Percentiles rank a stretch among this genome's conserved stretches.
Conservation (phyloP, 495 filamentous ascomycete species). For the Pyrenula aspistea region DNA sequence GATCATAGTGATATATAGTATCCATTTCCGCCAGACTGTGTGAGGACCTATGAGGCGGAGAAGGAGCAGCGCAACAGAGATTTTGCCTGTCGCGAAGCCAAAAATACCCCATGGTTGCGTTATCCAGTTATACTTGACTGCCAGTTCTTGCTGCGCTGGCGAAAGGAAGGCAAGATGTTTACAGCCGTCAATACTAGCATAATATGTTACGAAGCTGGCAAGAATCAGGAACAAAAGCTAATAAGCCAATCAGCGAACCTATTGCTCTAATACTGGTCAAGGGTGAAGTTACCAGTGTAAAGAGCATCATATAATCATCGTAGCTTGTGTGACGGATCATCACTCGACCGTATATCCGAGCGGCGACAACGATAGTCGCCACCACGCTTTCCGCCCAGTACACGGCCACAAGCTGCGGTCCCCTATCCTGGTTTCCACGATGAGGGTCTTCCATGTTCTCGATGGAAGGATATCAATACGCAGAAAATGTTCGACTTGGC, state of each 20-base stretch:
- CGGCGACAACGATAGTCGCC: conserved; percentile 20
- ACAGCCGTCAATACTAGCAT: conserved; percentile 20
- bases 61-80: conserved; percentile 9
- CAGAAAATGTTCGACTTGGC: too few relatives aligned
- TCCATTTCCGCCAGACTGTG: conserved; percentile 9
- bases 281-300: conserved; percentile 15
- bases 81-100: conserved; percentile 18
- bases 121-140: conserved; percentile 21
- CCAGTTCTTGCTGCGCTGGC: conserved; percentile 5
- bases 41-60: neutral
- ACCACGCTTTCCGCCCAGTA: conserved; percentile 20
- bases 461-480: too few relatives aligned
- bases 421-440: neutral
- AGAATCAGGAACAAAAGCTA: conserved; percentile 17
- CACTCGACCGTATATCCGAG: conserved; percentile 22
- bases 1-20: conserved; percentile 7
- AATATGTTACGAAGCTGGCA: conserved; percentile 15
- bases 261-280: neutral
- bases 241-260: neutral
- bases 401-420: neutral
- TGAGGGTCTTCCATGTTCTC: too few relatives aligned
- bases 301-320: conserved; percentile 26
- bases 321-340: conserved; percentile 20
- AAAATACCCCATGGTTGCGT: conserved; percentile 20
- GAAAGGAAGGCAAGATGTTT: conserved; percentile 9